A percentile compares a stretch with the other conserved stretches of the same genome.
These are phyloP conservation scores for Ganoderma boninense DNA, from an alignment of 1,284 basidiomycete genomes.

Conservation along the genomic window DNA sequence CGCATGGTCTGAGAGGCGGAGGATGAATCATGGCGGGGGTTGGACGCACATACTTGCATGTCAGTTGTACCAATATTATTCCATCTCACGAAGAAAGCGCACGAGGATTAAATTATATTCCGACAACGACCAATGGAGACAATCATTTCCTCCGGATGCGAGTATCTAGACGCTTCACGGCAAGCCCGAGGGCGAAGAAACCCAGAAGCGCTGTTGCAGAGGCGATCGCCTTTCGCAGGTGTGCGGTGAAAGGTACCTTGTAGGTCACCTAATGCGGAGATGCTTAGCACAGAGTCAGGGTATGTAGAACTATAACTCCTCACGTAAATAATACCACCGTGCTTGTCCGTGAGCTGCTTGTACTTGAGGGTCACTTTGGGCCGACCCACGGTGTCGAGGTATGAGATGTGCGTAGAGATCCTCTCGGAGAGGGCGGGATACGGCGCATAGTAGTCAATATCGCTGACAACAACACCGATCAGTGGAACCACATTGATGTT, in stretches of 20 bases:
- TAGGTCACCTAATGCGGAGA: conserved; percentile 77
- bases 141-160: conserved; percentile 61
- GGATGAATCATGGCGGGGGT: neutral
- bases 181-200: conserved; percentile 68
- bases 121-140: conserved; percentile 17
- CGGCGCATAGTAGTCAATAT: conserved; percentile 80
- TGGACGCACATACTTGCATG: conserved; percentile 16
- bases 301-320: conserved; percentile 41
- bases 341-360: conserved; percentile 79
- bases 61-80: conserved; percentile 24
- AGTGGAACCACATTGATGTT: neutral
- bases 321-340: conserved; percentile 79
- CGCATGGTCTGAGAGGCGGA: conserved; percentile 15
- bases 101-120: conserved; percentile 28
- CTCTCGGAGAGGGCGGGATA: conserved; percentile 76
- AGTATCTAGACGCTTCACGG: conserved; percentile 71
- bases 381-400: conserved; percentile 94
- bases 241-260: conserved; percentile 77
- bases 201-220: conserved; percentile 74
- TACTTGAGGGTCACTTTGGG: conserved; percentile 82
- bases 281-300: neutral
- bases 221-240: conserved; percentile 85
- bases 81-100: neutral
- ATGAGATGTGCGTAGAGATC: conserved; percentile 79
- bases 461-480: conserved; percentile 52